A percentile compares a stretch with the other conserved stretches of the same genome.
Conservation (phyloP, 495 filamentous ascomycete genomes). For the Talaromyces proteolyticus region DNA sequence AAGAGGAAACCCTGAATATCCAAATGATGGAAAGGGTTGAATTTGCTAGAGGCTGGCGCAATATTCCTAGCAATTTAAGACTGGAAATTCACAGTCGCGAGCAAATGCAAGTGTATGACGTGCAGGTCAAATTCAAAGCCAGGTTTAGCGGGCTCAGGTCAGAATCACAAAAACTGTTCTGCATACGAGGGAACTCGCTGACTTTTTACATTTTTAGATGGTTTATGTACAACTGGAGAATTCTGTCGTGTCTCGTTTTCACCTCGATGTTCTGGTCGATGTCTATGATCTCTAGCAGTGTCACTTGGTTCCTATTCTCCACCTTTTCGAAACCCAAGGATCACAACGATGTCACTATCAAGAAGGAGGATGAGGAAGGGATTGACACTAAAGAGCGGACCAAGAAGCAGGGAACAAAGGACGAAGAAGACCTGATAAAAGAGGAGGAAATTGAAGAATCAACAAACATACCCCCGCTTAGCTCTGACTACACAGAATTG, state of each 20-base stretch:
- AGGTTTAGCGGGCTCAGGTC: conserved; percentile 65
- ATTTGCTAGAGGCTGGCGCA: conserved; percentile 51
- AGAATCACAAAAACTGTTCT: no score
- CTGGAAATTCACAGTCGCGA: conserved; percentile 63
- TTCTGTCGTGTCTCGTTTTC: conserved; percentile 61
- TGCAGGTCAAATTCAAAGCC: conserved; percentile 61
- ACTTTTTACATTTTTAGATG: conserved; percentile 37
- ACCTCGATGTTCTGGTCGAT: conserved; percentile 67
- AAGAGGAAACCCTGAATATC: conserved; percentile 55
- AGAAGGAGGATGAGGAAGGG: background rate
- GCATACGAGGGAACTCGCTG: no score
- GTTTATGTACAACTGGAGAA: conserved; percentile 77
- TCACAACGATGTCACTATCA: background rate
- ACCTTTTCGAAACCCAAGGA: conserved; percentile 18
- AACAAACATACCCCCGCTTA: conserved; percentile 3
- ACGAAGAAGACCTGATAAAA: background rate
- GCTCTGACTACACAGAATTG: background rate
- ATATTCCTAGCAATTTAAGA: conserved; percentile 50
- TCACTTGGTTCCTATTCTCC: conserved; percentile 52
- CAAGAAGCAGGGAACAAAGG: background rate
- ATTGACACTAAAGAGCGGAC: background rate
- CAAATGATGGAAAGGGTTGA: conserved; percentile 64
- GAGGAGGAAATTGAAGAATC: conserved; percentile 5
- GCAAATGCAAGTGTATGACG: conserved; percentile 69
- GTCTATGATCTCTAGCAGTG: conserved; percentile 54